Percentiles rank a stretch among this genome's conserved stretches.
phyloP scores from a whole-genome alignment of 139 green algal species.

The Chlorella sp. region DNA sequence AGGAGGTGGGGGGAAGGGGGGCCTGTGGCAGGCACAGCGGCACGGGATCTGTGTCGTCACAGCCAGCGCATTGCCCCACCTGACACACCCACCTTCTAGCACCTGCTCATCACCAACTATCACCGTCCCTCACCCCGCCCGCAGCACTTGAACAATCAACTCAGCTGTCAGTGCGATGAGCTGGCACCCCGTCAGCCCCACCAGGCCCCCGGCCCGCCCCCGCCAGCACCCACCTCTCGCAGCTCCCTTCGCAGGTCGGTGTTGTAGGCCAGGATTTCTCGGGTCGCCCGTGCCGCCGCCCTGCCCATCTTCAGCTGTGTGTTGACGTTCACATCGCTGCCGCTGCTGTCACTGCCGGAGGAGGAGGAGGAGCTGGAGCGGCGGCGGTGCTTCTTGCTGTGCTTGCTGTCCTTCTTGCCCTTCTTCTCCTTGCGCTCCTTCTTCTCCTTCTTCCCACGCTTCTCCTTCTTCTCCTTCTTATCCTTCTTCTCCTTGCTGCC shows the following conservation, averaged over 20 bases:
- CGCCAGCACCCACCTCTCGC: conserved; percentile 31
- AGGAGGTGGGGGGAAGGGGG: not conserved
- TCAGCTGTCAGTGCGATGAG: too few species aligned
- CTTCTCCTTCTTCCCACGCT: not conserved
- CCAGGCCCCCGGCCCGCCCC: too few species aligned
- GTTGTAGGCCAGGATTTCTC: conserved; percentile 47
- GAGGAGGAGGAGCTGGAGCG: not conserved
- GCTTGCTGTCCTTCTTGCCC: conserved; percentile 30
- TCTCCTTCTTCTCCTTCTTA: conserved; percentile 11
- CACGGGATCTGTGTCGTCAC: too few species aligned
- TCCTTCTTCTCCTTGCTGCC: conserved; percentile 8
- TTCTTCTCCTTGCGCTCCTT: conserved; percentile 26
- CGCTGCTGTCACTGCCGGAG: conserved; percentile 4
- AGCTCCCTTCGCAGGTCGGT: conserved; percentile 43
- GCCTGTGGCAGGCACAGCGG: not conserved
- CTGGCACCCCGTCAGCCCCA: too few species aligned
- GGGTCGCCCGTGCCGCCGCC: conserved; percentile 20
- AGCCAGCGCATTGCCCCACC: too few species aligned
- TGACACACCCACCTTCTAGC: too few species aligned
- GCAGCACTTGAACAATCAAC: too few species aligned
- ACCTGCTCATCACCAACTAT: too few species aligned
- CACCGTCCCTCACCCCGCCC: too few species aligned
- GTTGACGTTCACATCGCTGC: conserved; percentile 16
- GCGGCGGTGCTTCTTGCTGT: conserved; percentile 13
- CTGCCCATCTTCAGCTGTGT: conserved; percentile 37